phyloP scores from a whole-genome alignment of 495 filamentous ascomycete species.

The Collariella sp. region DNA sequence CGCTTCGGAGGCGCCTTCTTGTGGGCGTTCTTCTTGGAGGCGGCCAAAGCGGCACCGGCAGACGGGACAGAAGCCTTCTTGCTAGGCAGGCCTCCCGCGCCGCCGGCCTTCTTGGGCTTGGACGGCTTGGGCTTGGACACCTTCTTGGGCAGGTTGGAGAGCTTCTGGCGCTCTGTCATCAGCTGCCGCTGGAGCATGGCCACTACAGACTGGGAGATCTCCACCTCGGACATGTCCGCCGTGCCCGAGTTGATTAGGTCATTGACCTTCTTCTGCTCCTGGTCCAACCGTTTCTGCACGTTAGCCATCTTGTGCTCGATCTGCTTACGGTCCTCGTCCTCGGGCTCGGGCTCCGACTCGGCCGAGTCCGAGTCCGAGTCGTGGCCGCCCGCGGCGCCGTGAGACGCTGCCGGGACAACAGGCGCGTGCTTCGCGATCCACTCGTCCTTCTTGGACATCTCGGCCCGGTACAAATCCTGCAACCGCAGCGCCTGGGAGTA shows the following conservation, averaged over 20 bases:
- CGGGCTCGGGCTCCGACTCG: slow-evolving; percentile 31
- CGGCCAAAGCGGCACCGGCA: slow-evolving; percentile 22
- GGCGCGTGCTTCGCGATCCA: slow-evolving; percentile 71
- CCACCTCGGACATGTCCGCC: slow-evolving; percentile 50
- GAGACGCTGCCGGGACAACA: slow-evolving; percentile 34
- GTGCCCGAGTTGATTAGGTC: slow-evolving; percentile 59
- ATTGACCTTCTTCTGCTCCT: slow-evolving; percentile 57
- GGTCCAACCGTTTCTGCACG: slow-evolving; percentile 35
- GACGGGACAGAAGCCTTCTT: slow-evolving; percentile 23
- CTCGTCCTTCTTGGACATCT: slow-evolving; percentile 63
- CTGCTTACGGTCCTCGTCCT: slow-evolving; percentile 21
- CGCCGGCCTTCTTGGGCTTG: slow-evolving; percentile 31
- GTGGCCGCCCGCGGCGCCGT: slow-evolving; percentile 23
- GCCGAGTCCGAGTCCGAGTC: slow-evolving; percentile 51
- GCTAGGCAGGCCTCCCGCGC: slow-evolving; percentile 12
- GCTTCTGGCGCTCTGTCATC: slow-evolving; percentile 41
- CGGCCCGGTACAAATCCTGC: slow-evolving; percentile 60
- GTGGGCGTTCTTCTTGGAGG: slow-evolving; percentile 36
- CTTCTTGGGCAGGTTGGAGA: slow-evolving; percentile 31
- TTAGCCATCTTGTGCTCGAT: slow-evolving; percentile 13
- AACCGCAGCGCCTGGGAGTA: slow-evolving; percentile 60
- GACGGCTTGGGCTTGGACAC: slow-evolving; percentile 31
- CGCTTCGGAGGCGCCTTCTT: slow-evolving; percentile 46
- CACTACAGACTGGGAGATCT: slow-evolving; percentile 46
- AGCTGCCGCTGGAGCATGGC: slow-evolving; percentile 40